Percentiles rank a stretch among this genome's conserved stretches.
Conservation (phyloP, 345 rosid species). For the Brassica incana region DNA sequence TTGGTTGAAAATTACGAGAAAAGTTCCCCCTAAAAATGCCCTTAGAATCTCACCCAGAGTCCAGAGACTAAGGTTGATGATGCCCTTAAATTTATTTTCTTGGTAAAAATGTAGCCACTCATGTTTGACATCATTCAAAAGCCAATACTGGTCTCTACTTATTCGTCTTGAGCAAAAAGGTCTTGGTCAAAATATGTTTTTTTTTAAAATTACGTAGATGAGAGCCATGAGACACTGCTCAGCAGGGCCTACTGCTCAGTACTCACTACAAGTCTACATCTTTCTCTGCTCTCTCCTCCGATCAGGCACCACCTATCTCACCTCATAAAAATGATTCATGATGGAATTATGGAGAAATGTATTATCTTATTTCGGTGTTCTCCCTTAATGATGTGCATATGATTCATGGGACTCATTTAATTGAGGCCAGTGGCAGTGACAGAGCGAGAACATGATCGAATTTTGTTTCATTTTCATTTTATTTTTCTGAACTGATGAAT, state of each 20-base stretch:
- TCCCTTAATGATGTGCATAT: background rate
- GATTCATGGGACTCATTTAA: background rate
- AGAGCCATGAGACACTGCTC: background rate
- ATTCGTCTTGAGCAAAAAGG: background rate
- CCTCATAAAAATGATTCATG: background rate
- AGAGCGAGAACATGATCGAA: background rate
- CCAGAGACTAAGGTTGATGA: background rate
- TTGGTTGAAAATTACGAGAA: too few relatives aligned
- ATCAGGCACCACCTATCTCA: background rate
- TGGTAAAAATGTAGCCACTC: background rate
- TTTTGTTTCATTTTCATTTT: background rate
- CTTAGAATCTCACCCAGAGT: too few relatives aligned
- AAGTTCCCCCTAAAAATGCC: too few relatives aligned
- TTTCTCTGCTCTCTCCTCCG: background rate
- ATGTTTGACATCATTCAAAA: background rate
- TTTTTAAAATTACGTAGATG: background rate
- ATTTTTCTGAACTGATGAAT: background rate
- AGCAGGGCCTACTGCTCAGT: too few relatives aligned
- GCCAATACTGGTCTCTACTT: background rate
- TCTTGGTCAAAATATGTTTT: background rate
- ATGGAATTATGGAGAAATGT: background rate
- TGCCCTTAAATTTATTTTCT: background rate
- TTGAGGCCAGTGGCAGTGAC: background rate
- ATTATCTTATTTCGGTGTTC: background rate
- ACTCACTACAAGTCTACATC: background rate